phyloP scores from a whole-genome alignment of 371 early-diverging fungal genomes.

The Syncephalastrum sp. region DNA sequence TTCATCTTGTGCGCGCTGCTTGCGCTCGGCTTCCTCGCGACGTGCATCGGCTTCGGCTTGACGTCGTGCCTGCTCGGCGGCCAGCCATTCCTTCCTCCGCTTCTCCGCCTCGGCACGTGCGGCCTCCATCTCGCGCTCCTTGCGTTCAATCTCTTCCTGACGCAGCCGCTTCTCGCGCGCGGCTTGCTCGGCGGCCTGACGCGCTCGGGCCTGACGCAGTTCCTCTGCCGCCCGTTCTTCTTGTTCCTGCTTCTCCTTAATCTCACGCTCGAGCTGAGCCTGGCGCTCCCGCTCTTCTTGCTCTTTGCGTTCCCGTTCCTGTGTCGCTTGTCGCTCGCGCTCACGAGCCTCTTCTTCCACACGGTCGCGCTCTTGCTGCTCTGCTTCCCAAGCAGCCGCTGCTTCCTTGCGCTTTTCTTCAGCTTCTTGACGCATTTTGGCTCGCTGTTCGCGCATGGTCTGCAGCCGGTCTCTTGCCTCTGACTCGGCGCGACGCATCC shows the following conservation, averaged over 20 bases:
- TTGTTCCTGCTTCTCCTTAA: conserved; percentile 21
- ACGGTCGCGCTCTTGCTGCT: conserved; percentile 20
- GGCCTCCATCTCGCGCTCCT: conserved; percentile 30
- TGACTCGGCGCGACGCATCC: conserved; percentile 36
- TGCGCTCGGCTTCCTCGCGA: conserved; percentile 5
- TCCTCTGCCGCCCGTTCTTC: conserved; percentile 34
- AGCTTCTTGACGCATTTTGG: conserved; percentile 15
- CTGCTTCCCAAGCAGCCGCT: conserved; percentile 24
- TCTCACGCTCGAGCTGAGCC: conserved; percentile 22
- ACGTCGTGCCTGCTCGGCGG: conserved; percentile 15
- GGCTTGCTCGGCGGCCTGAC: conserved; percentile 42
- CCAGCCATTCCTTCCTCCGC: conserved; percentile 29
- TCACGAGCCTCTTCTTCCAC: conserved; percentile 14
- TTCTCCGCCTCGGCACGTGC: conserved; percentile 29
- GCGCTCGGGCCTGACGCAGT: conserved; percentile 26
- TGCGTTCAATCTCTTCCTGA: conserved; percentile 29
- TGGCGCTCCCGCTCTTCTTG: conserved; percentile 24
- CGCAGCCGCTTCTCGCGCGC: conserved; percentile 37
- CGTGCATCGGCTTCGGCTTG: conserved; percentile 1
- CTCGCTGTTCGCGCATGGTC: conserved; percentile 16
- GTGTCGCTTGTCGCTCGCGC: conserved; percentile 19
- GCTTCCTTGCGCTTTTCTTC: conserved; percentile 26
- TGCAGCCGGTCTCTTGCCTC: conserved; percentile 29
- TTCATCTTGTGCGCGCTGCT: conserved; percentile 9
- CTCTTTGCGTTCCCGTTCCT: conserved; percentile 16